These are phyloP conservation scores for Aspergillus pseudoterreus DNA, from an alignment of 2,329 filamentous ascomycete species.

Conservation along the genomic window DNA sequence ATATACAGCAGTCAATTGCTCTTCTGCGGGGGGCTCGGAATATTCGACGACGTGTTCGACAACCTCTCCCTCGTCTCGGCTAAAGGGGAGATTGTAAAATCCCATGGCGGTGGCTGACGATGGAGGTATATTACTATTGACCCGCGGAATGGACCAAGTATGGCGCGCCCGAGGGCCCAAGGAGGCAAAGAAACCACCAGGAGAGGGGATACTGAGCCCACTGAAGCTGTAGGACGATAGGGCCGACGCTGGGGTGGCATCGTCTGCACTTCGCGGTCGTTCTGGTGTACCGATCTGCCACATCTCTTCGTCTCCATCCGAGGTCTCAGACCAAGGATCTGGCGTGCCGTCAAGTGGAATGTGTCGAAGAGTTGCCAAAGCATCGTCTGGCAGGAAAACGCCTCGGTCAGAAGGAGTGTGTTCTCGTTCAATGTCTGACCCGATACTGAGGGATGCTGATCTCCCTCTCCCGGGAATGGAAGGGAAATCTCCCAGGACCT, in stretches of 20 bases:
- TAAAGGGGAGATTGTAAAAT: slow-evolving; percentile 86
- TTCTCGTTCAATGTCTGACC: slow-evolving; percentile 18
- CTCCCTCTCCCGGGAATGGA: slow-evolving; percentile 28
- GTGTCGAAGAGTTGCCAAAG: slow-evolving; percentile 74
- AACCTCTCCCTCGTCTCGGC: slow-evolving; percentile 45
- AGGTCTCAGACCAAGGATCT: slow-evolving; percentile 38
- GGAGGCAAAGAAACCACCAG: slow-evolving; percentile 85
- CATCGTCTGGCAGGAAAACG: slow-evolving; percentile 72
- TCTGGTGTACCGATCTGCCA: slow-evolving; percentile 55
- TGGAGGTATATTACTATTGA: slow-evolving; percentile 53
- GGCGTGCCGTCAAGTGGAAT: slow-evolving; percentile 55
- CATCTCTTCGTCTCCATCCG: slow-evolving; percentile 58
- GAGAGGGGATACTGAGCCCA: slow-evolving; percentile 82
- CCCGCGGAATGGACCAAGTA: slow-evolving; percentile 70
- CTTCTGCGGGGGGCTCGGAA: slow-evolving; percentile 35
- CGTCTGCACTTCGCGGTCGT: slow-evolving; percentile 43
- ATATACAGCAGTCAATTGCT: slow-evolving; percentile 34
- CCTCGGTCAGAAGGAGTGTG: slow-evolving; percentile 46
- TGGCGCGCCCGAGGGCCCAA: slow-evolving; percentile 71
- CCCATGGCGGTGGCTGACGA: slow-evolving; percentile 88
- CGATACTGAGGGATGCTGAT: slow-evolving; percentile 14
- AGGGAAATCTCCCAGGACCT: slow-evolving; percentile 40
- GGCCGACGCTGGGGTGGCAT: slow-evolving; percentile 50
- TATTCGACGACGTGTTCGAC: slow-evolving; percentile 68
- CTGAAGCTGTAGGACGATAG: slow-evolving; percentile 69